Evolutionary conservation across 768 basidiomycete species (phyloP).

Genomic region (Kwoniella sp.): DNA sequence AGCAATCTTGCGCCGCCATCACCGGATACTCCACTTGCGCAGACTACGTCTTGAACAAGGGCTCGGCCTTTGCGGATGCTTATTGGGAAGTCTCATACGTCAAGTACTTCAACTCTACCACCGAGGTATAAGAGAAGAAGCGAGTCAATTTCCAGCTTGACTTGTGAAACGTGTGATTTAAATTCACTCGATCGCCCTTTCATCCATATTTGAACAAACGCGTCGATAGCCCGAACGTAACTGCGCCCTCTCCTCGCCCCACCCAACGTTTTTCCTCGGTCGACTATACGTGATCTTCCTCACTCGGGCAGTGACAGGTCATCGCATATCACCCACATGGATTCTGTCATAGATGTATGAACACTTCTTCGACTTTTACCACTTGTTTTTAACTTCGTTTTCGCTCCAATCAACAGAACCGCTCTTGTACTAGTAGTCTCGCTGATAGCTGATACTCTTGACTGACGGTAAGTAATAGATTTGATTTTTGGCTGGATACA

Average conservation of each 20-base stretch:
- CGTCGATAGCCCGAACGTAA: not conserved
- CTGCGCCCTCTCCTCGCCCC: not conserved
- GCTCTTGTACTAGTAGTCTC: not conserved
- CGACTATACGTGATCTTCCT: not conserved
- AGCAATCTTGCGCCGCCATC: conserved; percentile 76
- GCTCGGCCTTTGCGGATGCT: conserved; percentile 57
- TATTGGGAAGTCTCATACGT: conserved; percentile 55
- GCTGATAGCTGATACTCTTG: not conserved
- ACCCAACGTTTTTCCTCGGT: not conserved
- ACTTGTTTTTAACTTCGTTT: too few relatives aligned
- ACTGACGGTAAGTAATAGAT: not conserved
- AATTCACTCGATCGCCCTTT: not conserved
- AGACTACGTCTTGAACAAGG: conserved; percentile 72
- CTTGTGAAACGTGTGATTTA: conserved; percentile 1
- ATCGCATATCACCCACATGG: not conserved
- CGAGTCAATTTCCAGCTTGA: not conserved
- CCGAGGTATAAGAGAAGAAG: conserved; percentile 34
- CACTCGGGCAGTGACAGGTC: not conserved
- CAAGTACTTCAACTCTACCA: conserved; percentile 56
- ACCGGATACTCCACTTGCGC: conserved; percentile 82
- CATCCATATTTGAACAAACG: not conserved
- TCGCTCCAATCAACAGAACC: not conserved
- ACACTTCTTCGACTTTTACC: not conserved
- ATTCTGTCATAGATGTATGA: not conserved
- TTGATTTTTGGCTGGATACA: not conserved